Evolutionary conservation across 768 basidiomycete genomes (phyloP).

Genomic region (Tylopilus balloui): DNA sequence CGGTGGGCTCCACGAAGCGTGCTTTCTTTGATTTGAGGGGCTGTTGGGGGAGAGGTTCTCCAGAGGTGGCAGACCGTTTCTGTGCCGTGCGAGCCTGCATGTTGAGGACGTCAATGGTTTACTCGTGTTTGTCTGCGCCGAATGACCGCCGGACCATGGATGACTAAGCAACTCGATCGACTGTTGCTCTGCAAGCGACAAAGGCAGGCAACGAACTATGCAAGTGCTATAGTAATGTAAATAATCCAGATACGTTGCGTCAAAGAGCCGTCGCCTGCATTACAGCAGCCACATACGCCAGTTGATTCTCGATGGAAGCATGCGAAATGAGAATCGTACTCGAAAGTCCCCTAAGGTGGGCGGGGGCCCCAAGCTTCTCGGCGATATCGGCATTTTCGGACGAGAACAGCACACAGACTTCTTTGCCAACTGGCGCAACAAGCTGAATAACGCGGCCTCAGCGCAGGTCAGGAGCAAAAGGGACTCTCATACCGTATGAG

Average conservation of each 20-base stretch:
- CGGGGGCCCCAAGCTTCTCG: slow-evolving; percentile 48
- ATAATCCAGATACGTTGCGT: background rate
- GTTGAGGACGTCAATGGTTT: slow-evolving; percentile 13
- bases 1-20: slow-evolving; percentile 71
- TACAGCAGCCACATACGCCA: slow-evolving; percentile 56
- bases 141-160: background rate
- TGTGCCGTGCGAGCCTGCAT: slow-evolving; percentile 39
- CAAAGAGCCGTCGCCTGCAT: slow-evolving; percentile 24
- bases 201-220: background rate
- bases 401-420: slow-evolving; percentile 57
- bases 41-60: slow-evolving; percentile 32
- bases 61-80: slow-evolving; percentile 41
- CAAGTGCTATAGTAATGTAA: background rate
- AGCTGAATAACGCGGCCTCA: slow-evolving; percentile 40
- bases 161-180: background rate
- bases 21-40: slow-evolving; percentile 53
- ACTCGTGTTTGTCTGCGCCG: slow-evolving; percentile 14
- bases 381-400: slow-evolving; percentile 44
- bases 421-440: slow-evolving; percentile 46
- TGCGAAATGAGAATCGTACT: slow-evolving; percentile 49
- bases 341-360: slow-evolving; percentile 39
- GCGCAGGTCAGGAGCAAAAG: background rate
- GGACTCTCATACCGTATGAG: slow-evolving; percentile 46
- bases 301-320: slow-evolving; percentile 54
- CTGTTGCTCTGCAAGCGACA: background rate